Evolutionary conservation across 2,329 filamentous ascomycete genomes (phyloP), one percentile per base, ranked within the genome.

Genomic region (Alternaria arbusti): DNA sequence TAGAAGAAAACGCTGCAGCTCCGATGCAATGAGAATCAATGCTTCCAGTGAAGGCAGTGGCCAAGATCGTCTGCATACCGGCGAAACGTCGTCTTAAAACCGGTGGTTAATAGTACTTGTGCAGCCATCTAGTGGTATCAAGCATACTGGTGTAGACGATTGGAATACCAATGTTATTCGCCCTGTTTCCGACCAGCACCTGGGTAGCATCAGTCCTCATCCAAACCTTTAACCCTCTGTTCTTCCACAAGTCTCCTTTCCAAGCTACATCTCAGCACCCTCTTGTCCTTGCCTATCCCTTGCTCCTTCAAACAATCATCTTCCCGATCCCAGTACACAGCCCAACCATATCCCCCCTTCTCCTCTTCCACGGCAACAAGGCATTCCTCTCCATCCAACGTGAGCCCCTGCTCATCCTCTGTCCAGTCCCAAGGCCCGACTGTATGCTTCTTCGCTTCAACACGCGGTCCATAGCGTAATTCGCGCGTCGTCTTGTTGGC

Each of bases 361-460:
- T 81, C 81, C 65, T 87, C 85, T 70, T 89, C 83, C 2, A 89
- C 84, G 1, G 85, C 87, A 5, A 88, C 82, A 54, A 88, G 86
- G 23, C 84, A 84, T 70, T 88, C 85, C 70, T 83, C 85, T 0
- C 81, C 85, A 59, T 88, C 84, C 13, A 89, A 79, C 23, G 81
- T 86, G 25, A 89, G 69, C n/a, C 82, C 77, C 49, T 76, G 70
- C 51, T 84, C 82, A 66, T 91, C 87, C 30, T 88, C 86, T 1
- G 87, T 92, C 89, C 92, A 96, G 71, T 93, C 90, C 90, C 91
- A 97, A 3, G 91, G 90, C 22, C 93, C 93, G 55, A 94, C 87
- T 62, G 90, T 82, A 78, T 97, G 91, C 28, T 85, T 87, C 52
- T 89, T 83, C 40, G 91, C 93, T 67, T 91, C 89, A 46, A 87